Base-by-base conservation (phyloP, 2,329 filamentous ascomycete species). In the Dactylella cylindrospora region DNA sequence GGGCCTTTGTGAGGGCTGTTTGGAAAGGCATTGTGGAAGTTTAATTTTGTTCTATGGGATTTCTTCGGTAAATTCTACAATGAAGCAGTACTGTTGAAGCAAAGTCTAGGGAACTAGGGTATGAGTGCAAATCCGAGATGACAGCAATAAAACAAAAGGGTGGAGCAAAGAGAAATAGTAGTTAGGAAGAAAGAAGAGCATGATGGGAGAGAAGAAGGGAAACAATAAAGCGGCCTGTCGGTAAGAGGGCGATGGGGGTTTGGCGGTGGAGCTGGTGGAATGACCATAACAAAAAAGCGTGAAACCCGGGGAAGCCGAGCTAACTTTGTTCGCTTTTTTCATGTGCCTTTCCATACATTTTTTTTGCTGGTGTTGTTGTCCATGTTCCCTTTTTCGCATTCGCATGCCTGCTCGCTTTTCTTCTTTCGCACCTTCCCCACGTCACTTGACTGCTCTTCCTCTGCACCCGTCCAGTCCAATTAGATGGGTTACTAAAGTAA, bases 1-100 rank as follows among this genome's bases (percentile, higher is more conserved):
- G 57, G 49, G 57, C 57, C 49, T 62, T 62, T 20, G 57, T 62
- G 49, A 62, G 57, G 22, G 57, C 49, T 20, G 57, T 62, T 23
- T 62, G 57, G 57, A 62, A 54, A 9, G 57, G 57, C 57, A 62
- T 62, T n/a, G n/a, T n/a, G n/a, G n/a, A n/a, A n/a, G n/a, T n/a
- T n/a, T n/a, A n/a, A n/a, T n/a, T 12, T 33, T 53, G 44, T 12
- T 47, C 15, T 36, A 19, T 33, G 15, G 45, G 10, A 44, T 29
- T 46, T 9, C 43, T 1, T 19, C 13, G 29, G 5, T 35, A 9
- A 22, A 28, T 8, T 26, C 20, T 8, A 12, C 28, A 8, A 6
- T 23, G 10, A 19, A 15, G 17, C 43, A 8, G 13, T 6, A 8
- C 10, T 10, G 5, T 28, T 47, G 9, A 15, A 26, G 8, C 26